phyloP scores from a whole-genome alignment of 306 rosid genomes.

The Canavalia ensiformis region DNA sequence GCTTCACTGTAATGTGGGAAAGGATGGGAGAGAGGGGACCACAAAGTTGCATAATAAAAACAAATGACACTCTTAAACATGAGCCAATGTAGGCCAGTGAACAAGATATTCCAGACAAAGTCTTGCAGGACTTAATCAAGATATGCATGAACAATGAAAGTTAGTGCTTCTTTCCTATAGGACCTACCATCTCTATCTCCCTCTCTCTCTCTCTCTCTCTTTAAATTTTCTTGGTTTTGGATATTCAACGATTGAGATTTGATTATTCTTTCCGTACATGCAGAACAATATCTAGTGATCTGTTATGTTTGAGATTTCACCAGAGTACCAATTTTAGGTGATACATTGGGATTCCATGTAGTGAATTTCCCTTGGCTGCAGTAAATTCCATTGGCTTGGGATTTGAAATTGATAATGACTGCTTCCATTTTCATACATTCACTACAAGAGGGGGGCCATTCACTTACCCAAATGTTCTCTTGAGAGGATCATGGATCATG shows the following conservation, averaged over 20 bases:
- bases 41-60: conserved; percentile 52
- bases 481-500: conserved; percentile 37
- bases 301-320: conserved; percentile 50
- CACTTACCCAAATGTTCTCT: neutral
- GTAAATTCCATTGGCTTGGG: conserved; percentile 51
- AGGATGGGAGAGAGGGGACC: conserved; percentile 56
- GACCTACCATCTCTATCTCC: conserved; percentile 40
- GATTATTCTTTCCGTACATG: conserved; percentile 68
- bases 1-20: conserved; percentile 54
- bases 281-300: conserved; percentile 55
- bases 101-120: conserved; percentile 88
- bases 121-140: conserved; percentile 61
- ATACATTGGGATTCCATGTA: conserved; percentile 50
- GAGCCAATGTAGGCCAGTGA: conserved; percentile 72
- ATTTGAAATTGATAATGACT: conserved; percentile 47
- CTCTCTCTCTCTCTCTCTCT: neutral
- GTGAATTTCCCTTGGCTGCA: conserved; percentile 14
- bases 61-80: conserved; percentile 59
- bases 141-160: conserved; percentile 68
- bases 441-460: neutral
- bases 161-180: conserved; percentile 59
- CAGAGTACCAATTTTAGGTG: conserved; percentile 47
- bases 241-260: conserved; percentile 55
- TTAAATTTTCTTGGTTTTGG: neutral
- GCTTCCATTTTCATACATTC: neutral